These are phyloP conservation scores for Nevesoporus exiguus DNA, from an alignment of 768 basidiomycete species.

Conservation along the genomic window DNA sequence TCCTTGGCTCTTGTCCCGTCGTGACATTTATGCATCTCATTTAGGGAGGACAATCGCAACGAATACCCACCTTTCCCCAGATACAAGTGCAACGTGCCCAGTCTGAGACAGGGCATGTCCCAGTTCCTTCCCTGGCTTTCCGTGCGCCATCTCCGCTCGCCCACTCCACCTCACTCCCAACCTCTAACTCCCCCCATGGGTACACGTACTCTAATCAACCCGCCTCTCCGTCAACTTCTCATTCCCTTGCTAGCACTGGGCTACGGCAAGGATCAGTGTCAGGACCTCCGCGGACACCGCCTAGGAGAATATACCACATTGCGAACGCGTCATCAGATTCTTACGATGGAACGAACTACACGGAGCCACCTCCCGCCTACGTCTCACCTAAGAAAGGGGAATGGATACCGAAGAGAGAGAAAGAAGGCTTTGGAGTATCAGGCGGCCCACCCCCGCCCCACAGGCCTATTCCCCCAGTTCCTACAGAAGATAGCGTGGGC, in stretches of 20 bases:
- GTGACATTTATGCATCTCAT: not conserved
- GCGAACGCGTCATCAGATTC: conserved; percentile 36
- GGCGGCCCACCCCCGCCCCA: conserved; percentile 10
- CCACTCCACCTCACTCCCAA: conserved; percentile 23
- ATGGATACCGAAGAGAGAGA: conserved; percentile 17
- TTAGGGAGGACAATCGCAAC: conserved; percentile 19
- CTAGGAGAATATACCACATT: conserved; percentile 41
- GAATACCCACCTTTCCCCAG: conserved; percentile 18
- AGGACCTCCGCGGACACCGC: conserved; percentile 32
- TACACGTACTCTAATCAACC: conserved; percentile 7
- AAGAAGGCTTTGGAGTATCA: conserved; percentile 2
- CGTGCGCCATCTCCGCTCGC: conserved; percentile 24
- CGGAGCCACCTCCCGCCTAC: conserved; percentile 50
- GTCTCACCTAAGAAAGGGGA: conserved; percentile 20
- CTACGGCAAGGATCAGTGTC: conserved; percentile 1
- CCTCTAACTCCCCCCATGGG: conserved; percentile 10
- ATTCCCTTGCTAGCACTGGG: not conserved
- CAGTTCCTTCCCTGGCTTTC: conserved; percentile 8
- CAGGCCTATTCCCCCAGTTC: conserved; percentile 19
- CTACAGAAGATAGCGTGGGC: not conserved
- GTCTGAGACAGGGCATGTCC: conserved; percentile 16
- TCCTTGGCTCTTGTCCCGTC: not conserved
- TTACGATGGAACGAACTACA: conserved; percentile 15
- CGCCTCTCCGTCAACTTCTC: conserved; percentile 11
- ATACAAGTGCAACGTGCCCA: conserved; percentile 23